Percentiles rank a stretch among this genome's conserved stretches.
These are phyloP conservation scores for Pontederia crassipes DNA, from an alignment of 176 grass and related monocot species.

Conservation along the genomic window DNA sequence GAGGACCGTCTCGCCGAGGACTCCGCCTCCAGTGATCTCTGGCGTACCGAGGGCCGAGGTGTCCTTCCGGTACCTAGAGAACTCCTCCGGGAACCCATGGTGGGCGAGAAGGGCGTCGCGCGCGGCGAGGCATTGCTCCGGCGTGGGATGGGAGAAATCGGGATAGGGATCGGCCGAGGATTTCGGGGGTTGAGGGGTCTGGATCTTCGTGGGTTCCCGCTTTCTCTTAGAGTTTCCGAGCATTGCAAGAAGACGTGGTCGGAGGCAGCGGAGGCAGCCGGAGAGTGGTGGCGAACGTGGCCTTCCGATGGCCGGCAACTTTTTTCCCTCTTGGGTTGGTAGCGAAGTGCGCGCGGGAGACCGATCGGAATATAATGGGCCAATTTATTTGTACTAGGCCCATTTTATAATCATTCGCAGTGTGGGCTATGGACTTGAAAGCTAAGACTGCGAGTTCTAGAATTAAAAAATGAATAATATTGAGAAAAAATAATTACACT, in stretches of 20 bases:
- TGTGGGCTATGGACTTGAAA: no score
- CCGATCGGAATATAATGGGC: no score
- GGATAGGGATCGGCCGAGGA: constrained; percentile 41
- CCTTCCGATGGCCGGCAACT: no score
- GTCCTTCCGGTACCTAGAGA: constrained; percentile 42
- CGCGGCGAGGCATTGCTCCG: constrained; percentile 54
- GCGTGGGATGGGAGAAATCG: constrained; percentile 29
- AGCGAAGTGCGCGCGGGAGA: no score
- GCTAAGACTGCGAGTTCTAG: no score
- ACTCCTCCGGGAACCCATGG: constrained; percentile 85
- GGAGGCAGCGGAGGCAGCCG: neutral
- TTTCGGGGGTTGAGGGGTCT: neutral
- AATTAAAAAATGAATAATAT: no score
- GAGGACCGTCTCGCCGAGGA: constrained; percentile 29
- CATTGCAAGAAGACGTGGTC: constrained; percentile 22
- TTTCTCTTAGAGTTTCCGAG: constrained; percentile 56
- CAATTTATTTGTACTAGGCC: no score
- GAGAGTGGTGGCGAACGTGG: neutral
- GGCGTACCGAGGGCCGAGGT: neutral
- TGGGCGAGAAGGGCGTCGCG: constrained; percentile 60
- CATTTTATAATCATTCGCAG: no score
- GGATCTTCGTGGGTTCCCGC: constrained; percentile 10
- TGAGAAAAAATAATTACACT: no score
- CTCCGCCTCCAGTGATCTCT: neutral
- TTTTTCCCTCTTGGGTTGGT: no score